Evolutionary conservation across 768 basidiomycete genomes (phyloP).

Genomic region (Rubroboletus satanas): DNA sequence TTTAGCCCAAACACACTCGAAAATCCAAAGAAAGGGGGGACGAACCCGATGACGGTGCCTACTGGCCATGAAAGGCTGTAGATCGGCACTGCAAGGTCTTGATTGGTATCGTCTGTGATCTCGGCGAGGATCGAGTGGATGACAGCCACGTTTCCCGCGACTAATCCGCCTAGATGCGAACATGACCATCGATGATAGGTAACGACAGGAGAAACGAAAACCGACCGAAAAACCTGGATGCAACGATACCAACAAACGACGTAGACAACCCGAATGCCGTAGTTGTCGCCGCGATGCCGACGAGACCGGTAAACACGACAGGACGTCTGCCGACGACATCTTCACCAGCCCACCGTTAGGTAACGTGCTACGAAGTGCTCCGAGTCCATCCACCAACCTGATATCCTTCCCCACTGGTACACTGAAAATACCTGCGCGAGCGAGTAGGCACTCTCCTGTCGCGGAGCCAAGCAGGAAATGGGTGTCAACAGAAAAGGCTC

Average conservation of each 20-base stretch:
- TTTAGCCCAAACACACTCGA: neutral
- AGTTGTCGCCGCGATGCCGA: conserved; percentile 50
- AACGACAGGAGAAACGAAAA: neutral
- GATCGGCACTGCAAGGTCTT: conserved; percentile 53
- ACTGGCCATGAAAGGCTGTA: conserved; percentile 57
- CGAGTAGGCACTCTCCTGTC: conserved; percentile 60
- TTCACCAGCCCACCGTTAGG: conserved; percentile 13
- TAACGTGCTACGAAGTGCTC: neutral
- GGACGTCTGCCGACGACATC: conserved; percentile 60
- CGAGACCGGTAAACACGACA: conserved; percentile 49
- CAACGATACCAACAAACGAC: conserved; percentile 44
- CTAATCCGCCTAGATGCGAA: conserved; percentile 48
- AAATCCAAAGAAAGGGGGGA: neutral
- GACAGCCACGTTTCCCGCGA: conserved; percentile 59
- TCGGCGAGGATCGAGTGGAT: conserved; percentile 59
- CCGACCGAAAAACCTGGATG: conserved; percentile 50
- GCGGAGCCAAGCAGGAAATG: neutral
- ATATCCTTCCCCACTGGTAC: conserved; percentile 51
- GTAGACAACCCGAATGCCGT: conserved; percentile 53
- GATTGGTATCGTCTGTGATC: conserved; percentile 59
- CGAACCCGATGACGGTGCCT: conserved; percentile 52
- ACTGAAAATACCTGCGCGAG: conserved; percentile 57
- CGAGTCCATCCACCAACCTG: neutral
- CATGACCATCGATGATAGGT: neutral
- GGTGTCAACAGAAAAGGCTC: neutral